Conservation (phyloP, 352 stramenopile species). For the Globisporangium nunn region DNA sequence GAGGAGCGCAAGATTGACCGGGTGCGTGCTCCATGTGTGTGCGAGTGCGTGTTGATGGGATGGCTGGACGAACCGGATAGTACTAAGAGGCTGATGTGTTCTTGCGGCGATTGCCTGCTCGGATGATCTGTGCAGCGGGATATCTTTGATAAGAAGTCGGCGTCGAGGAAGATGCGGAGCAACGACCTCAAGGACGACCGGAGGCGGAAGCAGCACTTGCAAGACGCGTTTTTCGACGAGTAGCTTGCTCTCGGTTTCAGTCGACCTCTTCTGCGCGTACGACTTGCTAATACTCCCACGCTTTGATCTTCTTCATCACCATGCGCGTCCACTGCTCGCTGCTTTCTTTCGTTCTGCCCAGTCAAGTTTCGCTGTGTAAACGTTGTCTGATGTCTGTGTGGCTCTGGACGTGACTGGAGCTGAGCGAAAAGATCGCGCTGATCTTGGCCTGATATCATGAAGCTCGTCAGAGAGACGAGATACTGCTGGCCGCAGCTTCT, state of each 20-base stretch:
- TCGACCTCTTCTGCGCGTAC: too few species aligned
- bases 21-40: slow-evolving; percentile 26
- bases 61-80: too few species aligned
- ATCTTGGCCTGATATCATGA: background rate
- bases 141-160: slow-evolving; percentile 79
- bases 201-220: slow-evolving; percentile 69
- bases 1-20: slow-evolving; percentile 68
- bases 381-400: background rate
- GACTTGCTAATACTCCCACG: background rate
- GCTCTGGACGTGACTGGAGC: background rate
- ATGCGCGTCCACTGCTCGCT: background rate
- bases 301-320: background rate
- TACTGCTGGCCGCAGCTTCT: background rate
- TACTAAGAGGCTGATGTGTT: background rate
- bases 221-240: slow-evolving; percentile 67
- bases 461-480: background rate
- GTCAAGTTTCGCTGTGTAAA: background rate
- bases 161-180: slow-evolving; percentile 65
- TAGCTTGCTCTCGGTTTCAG: slow-evolving; percentile 9
- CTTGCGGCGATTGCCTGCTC: background rate
- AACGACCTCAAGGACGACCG: slow-evolving; percentile 78
- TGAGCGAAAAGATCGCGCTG: background rate
- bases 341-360: background rate
- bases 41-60: background rate
- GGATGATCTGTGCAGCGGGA: slow-evolving; percentile 33